Evolutionary conservation across 192 early-diverging fungal genomes (phyloP), one percentile per base, ranked within the genome.

Genomic region (Pilobolus umbonatus): DNA sequence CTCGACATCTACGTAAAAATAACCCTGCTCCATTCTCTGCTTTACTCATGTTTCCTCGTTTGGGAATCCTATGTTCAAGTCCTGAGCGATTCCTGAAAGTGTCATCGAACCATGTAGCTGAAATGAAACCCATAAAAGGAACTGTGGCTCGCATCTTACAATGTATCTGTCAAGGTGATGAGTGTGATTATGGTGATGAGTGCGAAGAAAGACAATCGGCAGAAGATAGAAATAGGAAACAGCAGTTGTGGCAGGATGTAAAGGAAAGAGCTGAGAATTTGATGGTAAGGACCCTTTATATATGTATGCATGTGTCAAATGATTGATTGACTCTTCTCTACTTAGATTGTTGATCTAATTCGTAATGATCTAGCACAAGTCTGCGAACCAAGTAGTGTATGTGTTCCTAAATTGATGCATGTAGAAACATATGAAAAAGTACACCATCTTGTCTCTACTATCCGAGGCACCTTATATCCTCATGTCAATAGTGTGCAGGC

Each of bases 71-170:
- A 8, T 57, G 65, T 15, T 63, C 60, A 55, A 53, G 49, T 10
- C 96, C 96, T 9, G 96, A 98, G 68, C 75, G 89, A 5, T 96
- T 96, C 65, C 49, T 94, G 21, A 58, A 77, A 40, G 72, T 84
- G 1, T 53, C 58, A 8, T 39, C 26, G 12, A 43, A 66, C 15
- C 78, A 74, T 12, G 57, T 68, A 7, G 83, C 91, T 8, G 91
- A 88, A 53, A 96, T 96, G 94, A 95, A 96, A 62, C 96, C 96
- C 0, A 96, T 96, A 68, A 98, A 98, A 69, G 96, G 94, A 4
- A 96, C 94, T 0, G 65, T 78, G 1, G 80, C 67, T 3, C 64
- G 72, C 1, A 79, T 76, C 2, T 65, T 71, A 9, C 66, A 65
- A 26, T 72, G 76, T 55, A 73, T 78, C 39, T 80, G 78, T 49